These are phyloP conservation scores for Phytophthora nicotianae DNA, from an alignment of 352 stramenopile species.

Conservation along the genomic window DNA sequence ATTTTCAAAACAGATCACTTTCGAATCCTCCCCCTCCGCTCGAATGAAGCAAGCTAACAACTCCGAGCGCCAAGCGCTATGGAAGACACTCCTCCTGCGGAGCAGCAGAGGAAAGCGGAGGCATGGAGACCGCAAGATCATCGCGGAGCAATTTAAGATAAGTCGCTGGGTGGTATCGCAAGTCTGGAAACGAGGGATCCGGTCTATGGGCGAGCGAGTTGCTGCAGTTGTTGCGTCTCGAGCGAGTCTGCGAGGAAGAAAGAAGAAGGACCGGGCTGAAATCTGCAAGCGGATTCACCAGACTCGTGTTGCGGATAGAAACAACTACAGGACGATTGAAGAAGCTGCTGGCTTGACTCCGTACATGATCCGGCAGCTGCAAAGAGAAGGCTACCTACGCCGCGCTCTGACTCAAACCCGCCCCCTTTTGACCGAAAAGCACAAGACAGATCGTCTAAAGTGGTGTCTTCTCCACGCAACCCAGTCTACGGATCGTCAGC, in stretches of 20 bases:
- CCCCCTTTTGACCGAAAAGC: not conserved
- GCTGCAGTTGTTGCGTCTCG: constrained; percentile 8
- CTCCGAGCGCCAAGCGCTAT: not conserved
- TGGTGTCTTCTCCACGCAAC: not conserved
- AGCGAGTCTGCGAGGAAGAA: not conserved
- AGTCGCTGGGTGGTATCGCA: not conserved
- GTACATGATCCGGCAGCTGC: constrained; percentile 8
- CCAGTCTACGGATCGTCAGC: not conserved
- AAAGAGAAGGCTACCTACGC: constrained; percentile 7
- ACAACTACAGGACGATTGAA: constrained; percentile 2
- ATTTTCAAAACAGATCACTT: not conserved
- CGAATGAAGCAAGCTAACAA: not conserved
- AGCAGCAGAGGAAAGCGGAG: not conserved
- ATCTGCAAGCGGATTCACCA: constrained; percentile 1
- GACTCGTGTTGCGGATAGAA: not conserved
- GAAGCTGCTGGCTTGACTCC: not conserved
- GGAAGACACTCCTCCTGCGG: not conserved
- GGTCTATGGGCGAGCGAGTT: not conserved
- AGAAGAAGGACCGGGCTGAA: constrained; percentile 5
- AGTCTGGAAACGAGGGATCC: constrained; percentile 5
- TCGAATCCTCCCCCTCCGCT: not conserved
- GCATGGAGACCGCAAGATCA: not conserved
- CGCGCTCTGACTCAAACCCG: constrained; percentile 7
- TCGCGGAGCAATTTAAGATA: not conserved
- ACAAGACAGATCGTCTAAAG: constrained; percentile 1